Percentiles rank a stretch among this genome's conserved stretches.
Evolutionary conservation across 306 rosid species (phyloP).

Genomic region (Malus fusca): DNA sequence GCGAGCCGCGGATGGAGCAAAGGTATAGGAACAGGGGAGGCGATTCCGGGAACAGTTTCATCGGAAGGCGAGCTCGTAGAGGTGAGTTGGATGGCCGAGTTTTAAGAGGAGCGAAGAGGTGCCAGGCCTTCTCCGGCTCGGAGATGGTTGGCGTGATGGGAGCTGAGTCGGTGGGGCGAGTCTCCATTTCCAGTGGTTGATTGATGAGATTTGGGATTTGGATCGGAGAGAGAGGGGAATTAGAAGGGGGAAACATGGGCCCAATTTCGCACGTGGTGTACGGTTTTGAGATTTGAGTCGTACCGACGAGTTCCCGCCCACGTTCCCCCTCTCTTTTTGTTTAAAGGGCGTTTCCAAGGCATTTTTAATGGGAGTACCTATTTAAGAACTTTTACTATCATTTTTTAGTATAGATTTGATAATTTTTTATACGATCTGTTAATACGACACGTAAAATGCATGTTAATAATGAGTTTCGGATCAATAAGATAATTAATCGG

Average conservation of each 20-base stretch:
- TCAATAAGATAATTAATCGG: too few species aligned
- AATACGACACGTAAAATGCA: too few species aligned
- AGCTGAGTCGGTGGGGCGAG: slow-evolving; percentile 6
- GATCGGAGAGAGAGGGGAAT: slow-evolving; percentile 1
- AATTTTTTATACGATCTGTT: too few species aligned
- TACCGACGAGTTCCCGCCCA: slow-evolving; percentile 16
- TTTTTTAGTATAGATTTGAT: too few species aligned
- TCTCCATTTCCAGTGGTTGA: slow-evolving; percentile 7
- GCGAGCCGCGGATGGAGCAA: slow-evolving; percentile 35
- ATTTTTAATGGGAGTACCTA: too few species aligned
- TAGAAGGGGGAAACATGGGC: slow-evolving; percentile 9
- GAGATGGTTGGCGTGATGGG: neutral
- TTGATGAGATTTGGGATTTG: slow-evolving; percentile 2
- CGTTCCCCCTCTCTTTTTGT: neutral
- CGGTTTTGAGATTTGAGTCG: slow-evolving; percentile 4
- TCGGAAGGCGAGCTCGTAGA: slow-evolving; percentile 26
- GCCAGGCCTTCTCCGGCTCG: slow-evolving; percentile 25
- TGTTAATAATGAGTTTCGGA: too few species aligned
- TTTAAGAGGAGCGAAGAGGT: slow-evolving; percentile 25
- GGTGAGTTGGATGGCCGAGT: slow-evolving; percentile 26
- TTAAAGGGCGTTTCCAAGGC: too few species aligned
- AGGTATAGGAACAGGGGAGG: slow-evolving; percentile 22
- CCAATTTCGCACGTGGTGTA: slow-evolving; percentile 17
- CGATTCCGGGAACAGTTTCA: slow-evolving; percentile 32
- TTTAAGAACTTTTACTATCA: too few species aligned